Evolutionary conservation across 1,284 basidiomycete species (phyloP).

Genomic region (Takashimella tepidaria): DNA sequence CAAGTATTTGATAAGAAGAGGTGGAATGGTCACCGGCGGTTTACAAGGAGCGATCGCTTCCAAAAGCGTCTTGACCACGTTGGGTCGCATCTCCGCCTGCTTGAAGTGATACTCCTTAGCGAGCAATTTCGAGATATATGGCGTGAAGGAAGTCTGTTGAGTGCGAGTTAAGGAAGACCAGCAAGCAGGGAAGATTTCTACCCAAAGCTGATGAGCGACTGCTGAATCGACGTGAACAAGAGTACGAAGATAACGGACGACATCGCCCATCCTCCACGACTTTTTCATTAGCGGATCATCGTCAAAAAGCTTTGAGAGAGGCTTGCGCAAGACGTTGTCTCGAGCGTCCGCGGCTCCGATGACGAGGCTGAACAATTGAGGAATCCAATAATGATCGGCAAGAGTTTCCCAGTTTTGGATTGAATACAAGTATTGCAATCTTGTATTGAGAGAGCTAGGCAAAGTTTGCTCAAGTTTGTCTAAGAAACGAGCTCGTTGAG

Average conservation of each 20-base stretch:
- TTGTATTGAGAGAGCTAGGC: conserved; percentile 71
- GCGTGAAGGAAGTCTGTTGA: conserved; percentile 83
- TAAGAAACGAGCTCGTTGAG: conserved; percentile 79
- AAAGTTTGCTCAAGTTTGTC: conserved; percentile 87
- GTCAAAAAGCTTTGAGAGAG: conserved; percentile 17
- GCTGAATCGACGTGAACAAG: conserved; percentile 75
- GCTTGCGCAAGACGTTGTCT: conserved; percentile 49
- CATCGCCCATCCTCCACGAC: conserved; percentile 50
- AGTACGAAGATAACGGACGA: conserved; percentile 74
- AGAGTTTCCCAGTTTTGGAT: conserved; percentile 95
- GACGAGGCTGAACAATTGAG: conserved; percentile 82
- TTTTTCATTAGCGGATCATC: conserved; percentile 24
- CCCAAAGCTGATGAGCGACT: conserved; percentile 78
- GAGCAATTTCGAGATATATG: conserved; percentile 83
- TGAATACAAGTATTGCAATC: conserved; percentile 85
- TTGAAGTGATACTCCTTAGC: conserved; percentile 90
- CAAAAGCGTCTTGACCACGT: conserved; percentile 88
- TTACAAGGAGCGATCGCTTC: conserved; percentile 76
- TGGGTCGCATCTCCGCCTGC: conserved; percentile 86
- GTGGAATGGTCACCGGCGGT: conserved; percentile 83
- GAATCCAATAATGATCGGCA: conserved; percentile 92
- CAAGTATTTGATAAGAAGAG: conserved; percentile 92
- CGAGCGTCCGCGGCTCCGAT: conserved; percentile 70
- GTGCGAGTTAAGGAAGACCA: conserved; percentile 82
- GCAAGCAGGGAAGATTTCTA: conserved; percentile 80